phyloP scores from a whole-genome alignment of 2,329 filamentous ascomycete genomes.

The Colletotrichum phormii region DNA sequence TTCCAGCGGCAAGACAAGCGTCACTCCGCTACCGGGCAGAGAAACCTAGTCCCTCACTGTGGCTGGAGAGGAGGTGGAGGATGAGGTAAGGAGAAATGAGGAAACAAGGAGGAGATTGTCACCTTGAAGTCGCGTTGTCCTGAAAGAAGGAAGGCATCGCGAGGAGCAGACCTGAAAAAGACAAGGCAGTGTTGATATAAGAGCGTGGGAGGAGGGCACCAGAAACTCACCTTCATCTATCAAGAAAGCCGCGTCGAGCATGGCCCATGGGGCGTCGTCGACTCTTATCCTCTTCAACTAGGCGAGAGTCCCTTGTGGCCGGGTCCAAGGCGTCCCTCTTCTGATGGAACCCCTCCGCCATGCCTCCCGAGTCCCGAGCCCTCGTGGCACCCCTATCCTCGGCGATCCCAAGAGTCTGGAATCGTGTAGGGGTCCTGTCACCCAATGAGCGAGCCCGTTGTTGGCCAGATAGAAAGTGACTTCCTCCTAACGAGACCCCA shows the following conservation, averaged over 20 bases:
- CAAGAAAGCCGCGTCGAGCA: background rate
- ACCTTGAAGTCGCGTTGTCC: background rate
- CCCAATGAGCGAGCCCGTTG: slow-evolving; percentile 26
- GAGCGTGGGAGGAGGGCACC: background rate
- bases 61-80: slow-evolving; percentile 24
- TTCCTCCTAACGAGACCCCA: slow-evolving; percentile 30
- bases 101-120: background rate
- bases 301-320: slow-evolving; percentile 17
- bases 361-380: slow-evolving; percentile 22
- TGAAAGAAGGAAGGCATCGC: background rate
- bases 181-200: background rate
- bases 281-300: slow-evolving; percentile 30
- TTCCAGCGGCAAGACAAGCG: slow-evolving; percentile 17
- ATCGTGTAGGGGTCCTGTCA: slow-evolving; percentile 3
- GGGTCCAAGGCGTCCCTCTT: slow-evolving; percentile 7
- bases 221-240: background rate
- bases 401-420: slow-evolving; percentile 38
- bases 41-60: slow-evolving; percentile 1
- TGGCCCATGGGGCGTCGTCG: background rate
- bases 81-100: background rate
- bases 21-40: slow-evolving; percentile 14
- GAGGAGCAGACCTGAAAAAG: too few relatives aligned
- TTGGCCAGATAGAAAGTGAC: slow-evolving; percentile 38
- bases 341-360: slow-evolving; percentile 28
- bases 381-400: slow-evolving; percentile 31